These are phyloP conservation scores for Deinandra increscens DNA, from an alignment of 129 eudicot genomes.

Conservation along the genomic window DNA sequence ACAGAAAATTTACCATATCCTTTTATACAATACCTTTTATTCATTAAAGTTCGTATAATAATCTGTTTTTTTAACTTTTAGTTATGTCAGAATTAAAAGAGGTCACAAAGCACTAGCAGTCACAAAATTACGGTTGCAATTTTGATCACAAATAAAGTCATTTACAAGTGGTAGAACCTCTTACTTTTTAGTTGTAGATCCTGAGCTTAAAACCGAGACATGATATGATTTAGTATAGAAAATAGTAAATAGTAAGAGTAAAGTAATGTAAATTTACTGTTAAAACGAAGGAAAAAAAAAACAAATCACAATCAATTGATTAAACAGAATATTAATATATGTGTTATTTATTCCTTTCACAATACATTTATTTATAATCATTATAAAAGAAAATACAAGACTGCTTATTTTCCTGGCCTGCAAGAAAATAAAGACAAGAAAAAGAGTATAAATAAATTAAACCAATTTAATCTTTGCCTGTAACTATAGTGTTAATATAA, in stretches of 20 bases:
- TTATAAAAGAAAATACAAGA: constrained; percentile 4
- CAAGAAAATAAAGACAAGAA: constrained; percentile 9
- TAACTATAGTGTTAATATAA: constrained; percentile 3
- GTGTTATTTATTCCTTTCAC: constrained; percentile 15
- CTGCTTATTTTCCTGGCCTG: constrained; percentile 12
- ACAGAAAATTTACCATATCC: constrained; percentile 1
- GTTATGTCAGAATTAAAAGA: background rate
- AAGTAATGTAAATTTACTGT: too few species aligned
- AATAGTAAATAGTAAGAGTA: too few species aligned
- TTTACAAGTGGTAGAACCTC: too few species aligned
- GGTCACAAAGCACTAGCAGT: too few species aligned
- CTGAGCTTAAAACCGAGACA: too few species aligned
- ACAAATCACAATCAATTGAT: background rate
- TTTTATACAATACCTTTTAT: background rate
- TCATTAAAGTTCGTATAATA: background rate
- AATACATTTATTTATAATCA: constrained; percentile 19
- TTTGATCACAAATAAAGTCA: too few species aligned
- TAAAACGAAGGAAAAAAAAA: too few species aligned
- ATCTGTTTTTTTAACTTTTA: background rate
- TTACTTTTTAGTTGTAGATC: too few species aligned
- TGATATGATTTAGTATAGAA: too few species aligned
- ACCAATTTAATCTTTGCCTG: constrained; percentile 12
- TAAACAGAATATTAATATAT: background rate
- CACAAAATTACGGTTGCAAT: too few species aligned
- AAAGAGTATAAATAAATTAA: constrained; percentile 5